A percentile compares a stretch with the other conserved stretches of the same genome.
phyloP scores from a whole-genome alignment of 352 stramenopile genomes.

The Globisporangium spiculum region DNA sequence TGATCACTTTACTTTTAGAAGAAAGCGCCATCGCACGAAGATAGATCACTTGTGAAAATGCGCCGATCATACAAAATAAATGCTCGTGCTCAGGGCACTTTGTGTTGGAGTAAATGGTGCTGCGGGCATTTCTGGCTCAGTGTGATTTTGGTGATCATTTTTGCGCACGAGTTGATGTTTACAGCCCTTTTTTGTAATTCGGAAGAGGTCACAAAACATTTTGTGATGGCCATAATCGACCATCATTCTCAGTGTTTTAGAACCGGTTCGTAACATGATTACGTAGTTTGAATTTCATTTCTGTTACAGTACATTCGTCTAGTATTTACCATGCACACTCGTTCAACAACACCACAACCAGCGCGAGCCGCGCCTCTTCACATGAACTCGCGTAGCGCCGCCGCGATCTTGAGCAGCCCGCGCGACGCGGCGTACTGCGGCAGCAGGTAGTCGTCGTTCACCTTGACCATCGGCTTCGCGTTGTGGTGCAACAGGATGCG shows the following conservation, averaged over 20 bases:
- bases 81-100: neutral
- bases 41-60: too few relatives aligned
- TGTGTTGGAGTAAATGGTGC: too few relatives aligned
- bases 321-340: conserved; percentile 2
- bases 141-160: too few relatives aligned
- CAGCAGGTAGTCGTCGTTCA: conserved; percentile 45
- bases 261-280: neutral
- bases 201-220: neutral
- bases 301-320: conserved; percentile 3
- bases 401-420: conserved; percentile 42
- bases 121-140: too few relatives aligned
- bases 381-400: conserved; percentile 51
- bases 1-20: neutral
- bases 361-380: conserved; percentile 10
- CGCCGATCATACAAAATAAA: too few relatives aligned
- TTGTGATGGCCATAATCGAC: neutral
- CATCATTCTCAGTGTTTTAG: neutral
- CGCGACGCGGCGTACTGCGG: conserved; percentile 40
- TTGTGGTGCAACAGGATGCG: conserved; percentile 52
- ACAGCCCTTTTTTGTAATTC: neutral
- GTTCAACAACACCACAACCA: neutral
- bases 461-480: conserved; percentile 41
- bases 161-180: too few relatives aligned
- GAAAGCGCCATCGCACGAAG: neutral
- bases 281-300: neutral